A percentile compares a stretch with the other conserved stretches of the same genome.
Conservation (phyloP, 345 rosid species). For the Aquilaria yunnanensis region DNA sequence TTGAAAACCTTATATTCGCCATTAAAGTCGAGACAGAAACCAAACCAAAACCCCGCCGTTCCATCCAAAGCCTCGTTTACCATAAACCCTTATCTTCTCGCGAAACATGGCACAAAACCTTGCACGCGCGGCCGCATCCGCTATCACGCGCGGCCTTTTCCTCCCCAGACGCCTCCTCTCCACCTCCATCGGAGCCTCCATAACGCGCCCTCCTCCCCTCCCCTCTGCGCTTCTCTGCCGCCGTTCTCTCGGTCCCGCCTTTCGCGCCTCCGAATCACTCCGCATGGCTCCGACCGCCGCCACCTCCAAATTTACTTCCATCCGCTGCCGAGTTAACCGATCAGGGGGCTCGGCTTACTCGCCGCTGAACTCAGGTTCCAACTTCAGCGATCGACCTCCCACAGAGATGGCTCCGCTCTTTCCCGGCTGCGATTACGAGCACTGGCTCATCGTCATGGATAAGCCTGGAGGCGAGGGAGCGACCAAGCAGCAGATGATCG, state of each 20-base stretch:
- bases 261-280: constrained; percentile 20
- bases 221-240: constrained; percentile 33
- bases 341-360: constrained; percentile 72
- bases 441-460: constrained; percentile 97
- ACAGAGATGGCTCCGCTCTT: constrained; percentile 95
- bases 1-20: no score
- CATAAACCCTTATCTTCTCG: constrained; percentile 7
- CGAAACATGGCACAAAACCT: constrained; percentile 58
- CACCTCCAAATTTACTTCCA: constrained; percentile 35
- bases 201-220: constrained; percentile 32
- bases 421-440: constrained; percentile 90
- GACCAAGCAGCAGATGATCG: constrained; percentile 91
- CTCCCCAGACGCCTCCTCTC: constrained; percentile 40
- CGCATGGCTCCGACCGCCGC: constrained; percentile 11
- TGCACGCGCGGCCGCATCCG: constrained; percentile 25
- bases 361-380: constrained; percentile 82
- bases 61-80: neutral
- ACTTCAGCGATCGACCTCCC: constrained; percentile 90
- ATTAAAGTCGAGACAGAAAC: no score
- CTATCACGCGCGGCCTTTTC: constrained; percentile 43
- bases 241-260: constrained; percentile 30
- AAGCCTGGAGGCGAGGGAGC: constrained; percentile 91
- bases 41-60: neutral
- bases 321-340: constrained; percentile 72
- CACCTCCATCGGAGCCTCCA: constrained; percentile 7